These are phyloP conservation scores for Alternaria sp. DNA, from an alignment of 2,329 filamentous ascomycete genomes.

Conservation along the genomic window DNA sequence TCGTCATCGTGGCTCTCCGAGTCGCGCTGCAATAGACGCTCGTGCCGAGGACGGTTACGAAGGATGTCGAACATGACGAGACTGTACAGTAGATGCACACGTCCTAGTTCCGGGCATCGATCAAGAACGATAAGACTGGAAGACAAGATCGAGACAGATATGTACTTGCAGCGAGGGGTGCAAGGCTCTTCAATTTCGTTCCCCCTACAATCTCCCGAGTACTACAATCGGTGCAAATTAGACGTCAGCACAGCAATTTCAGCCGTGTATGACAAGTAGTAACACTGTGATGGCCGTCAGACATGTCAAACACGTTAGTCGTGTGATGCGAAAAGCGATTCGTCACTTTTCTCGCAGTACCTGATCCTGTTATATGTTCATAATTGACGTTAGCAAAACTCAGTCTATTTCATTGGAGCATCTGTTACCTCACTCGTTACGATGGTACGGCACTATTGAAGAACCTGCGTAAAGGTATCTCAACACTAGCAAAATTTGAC, in stretches of 20 bases:
- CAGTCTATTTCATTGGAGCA: background rate
- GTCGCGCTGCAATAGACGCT: too few species aligned
- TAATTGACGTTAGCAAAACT: background rate
- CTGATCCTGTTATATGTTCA: background rate
- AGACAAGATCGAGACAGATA: too few species aligned
- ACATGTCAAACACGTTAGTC: conserved; percentile 19
- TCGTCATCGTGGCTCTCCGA: too few species aligned
- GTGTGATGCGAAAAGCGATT: background rate
- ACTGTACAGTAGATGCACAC: too few species aligned
- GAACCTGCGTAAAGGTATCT: background rate
- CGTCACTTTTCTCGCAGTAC: background rate
- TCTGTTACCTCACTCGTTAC: background rate
- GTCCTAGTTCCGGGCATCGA: too few species aligned
- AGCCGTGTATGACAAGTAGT: conserved; percentile 6
- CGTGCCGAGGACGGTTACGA: too few species aligned
- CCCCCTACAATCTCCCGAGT: background rate
- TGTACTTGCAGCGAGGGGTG: too few species aligned
- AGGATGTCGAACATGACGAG: too few species aligned
- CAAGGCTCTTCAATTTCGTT: too few species aligned
- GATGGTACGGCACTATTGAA: conserved; percentile 1
- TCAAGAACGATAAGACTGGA: too few species aligned
- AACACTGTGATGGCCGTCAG: conserved; percentile 2
- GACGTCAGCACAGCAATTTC: conserved; percentile 1
- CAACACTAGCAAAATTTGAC: background rate
- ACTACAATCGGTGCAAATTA: background rate